Evolutionary conservation across 495 filamentous ascomycete genomes (phyloP).

Genomic region (Mytilinidion resinicola): DNA sequence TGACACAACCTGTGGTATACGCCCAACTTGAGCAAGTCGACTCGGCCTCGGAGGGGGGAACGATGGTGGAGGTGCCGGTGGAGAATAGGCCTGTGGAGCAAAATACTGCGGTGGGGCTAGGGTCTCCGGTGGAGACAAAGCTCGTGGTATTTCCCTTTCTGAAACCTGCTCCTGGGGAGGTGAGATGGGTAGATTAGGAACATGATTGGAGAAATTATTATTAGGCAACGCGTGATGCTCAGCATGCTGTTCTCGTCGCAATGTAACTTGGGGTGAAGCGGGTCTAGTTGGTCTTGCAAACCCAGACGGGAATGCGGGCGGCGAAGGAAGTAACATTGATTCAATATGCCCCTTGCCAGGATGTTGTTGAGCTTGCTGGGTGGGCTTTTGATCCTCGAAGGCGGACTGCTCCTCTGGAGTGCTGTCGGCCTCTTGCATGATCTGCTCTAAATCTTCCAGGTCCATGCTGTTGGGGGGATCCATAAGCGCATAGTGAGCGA

Average conservation of each 20-base stretch:
- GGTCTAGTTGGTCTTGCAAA: slow-evolving; percentile 36
- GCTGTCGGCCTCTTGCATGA: slow-evolving; percentile 48
- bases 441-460: slow-evolving; percentile 56
- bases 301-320: slow-evolving; percentile 44
- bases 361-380: not conserved
- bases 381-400: slow-evolving; percentile 7
- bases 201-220: slow-evolving; percentile 5
- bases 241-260: slow-evolving; percentile 25
- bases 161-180: slow-evolving; percentile 9
- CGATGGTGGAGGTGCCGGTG: slow-evolving; percentile 32
- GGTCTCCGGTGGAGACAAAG: slow-evolving; percentile 6
- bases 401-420: slow-evolving; percentile 20
- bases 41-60: slow-evolving; percentile 30
- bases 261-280: slow-evolving; percentile 39
- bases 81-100: slow-evolving; percentile 3
- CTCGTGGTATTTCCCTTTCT: slow-evolving; percentile 16
- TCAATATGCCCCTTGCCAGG: slow-evolving; percentile 29
- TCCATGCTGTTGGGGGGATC: slow-evolving; percentile 68
- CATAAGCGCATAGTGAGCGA: slow-evolving; percentile 78
- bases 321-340: slow-evolving; percentile 51
- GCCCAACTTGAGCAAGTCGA: slow-evolving; percentile 71
- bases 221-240: slow-evolving; percentile 7
- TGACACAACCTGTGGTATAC: slow-evolving; percentile 83
- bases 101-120: slow-evolving; percentile 4
- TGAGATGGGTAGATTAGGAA: not conserved